Evolutionary conservation across 768 basidiomycete species (phyloP).

Genomic region (Boletus fagicola): DNA sequence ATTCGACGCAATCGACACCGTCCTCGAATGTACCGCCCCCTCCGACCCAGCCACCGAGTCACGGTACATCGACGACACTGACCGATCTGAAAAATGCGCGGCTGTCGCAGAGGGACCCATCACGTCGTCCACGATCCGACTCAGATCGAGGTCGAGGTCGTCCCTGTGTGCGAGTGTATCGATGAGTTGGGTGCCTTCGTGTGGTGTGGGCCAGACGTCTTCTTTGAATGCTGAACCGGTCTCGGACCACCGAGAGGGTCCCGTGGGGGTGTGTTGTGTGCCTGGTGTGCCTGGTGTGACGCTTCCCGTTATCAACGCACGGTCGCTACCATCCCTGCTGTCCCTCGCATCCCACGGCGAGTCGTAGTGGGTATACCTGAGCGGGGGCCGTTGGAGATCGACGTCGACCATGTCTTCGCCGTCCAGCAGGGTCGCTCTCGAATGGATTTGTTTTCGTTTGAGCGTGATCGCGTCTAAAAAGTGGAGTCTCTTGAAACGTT

Average conservation of each 20-base stretch:
- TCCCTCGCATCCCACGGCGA: slow-evolving; percentile 21
- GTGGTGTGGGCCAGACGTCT: slow-evolving; percentile 44
- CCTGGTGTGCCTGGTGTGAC: background rate
- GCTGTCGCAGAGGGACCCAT: slow-evolving; percentile 40
- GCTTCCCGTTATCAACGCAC: background rate
- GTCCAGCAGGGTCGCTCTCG: slow-evolving; percentile 24
- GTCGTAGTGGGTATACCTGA: slow-evolving; percentile 20
- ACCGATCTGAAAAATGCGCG: slow-evolving; percentile 23
- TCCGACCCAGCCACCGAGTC: slow-evolving; percentile 11
- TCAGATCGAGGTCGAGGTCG: slow-evolving; percentile 36
- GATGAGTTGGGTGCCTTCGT: slow-evolving; percentile 24
- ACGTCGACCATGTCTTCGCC: slow-evolving; percentile 26
- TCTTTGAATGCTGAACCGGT: slow-evolving; percentile 49
- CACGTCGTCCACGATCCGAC: slow-evolving; percentile 46
- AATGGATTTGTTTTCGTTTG: slow-evolving; percentile 18
- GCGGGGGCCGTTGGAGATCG: slow-evolving; percentile 5
- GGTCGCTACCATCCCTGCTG: background rate
- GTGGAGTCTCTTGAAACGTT: slow-evolving; percentile 35
- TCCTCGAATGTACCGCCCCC: slow-evolving; percentile 18
- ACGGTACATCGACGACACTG: slow-evolving; percentile 24
- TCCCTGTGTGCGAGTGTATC: slow-evolving; percentile 13
- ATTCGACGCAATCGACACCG: slow-evolving; percentile 22
- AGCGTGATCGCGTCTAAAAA: slow-evolving; percentile 30
- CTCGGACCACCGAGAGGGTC: slow-evolving; percentile 29
- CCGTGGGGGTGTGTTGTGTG: background rate